Evolutionary conservation across 2,329 filamentous ascomycete genomes (phyloP).

Genomic region (Cladophialophora immunda): DNA sequence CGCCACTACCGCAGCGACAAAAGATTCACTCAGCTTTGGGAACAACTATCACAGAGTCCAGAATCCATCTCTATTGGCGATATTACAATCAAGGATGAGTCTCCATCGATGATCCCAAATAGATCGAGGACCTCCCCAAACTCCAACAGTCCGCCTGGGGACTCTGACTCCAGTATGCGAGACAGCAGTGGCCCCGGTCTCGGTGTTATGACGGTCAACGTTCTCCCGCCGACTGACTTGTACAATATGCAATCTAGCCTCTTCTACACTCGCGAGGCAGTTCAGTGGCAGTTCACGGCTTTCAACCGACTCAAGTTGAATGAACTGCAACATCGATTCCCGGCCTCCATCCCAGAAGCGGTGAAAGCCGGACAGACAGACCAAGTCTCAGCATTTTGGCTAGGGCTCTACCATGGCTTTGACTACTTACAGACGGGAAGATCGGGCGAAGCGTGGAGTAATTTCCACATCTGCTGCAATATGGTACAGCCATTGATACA

Average conservation of each 20-base stretch:
- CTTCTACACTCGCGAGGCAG: slow-evolving; percentile 29
- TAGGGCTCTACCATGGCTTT: slow-evolving; percentile 29
- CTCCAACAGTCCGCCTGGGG: slow-evolving; percentile 11
- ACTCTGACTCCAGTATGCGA: background rate
- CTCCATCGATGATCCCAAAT: slow-evolving; percentile 18
- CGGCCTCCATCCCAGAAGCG: slow-evolving; percentile 22
- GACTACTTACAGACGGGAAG: slow-evolving; percentile 22
- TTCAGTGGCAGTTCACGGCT: slow-evolving; percentile 32
- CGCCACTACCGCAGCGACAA: slow-evolving; percentile 35
- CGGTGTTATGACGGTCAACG: slow-evolving; percentile 4
- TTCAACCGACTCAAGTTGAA: slow-evolving; percentile 30
- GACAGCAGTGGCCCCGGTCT: background rate
- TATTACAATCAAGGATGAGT: slow-evolving; percentile 23
- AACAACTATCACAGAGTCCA: slow-evolving; percentile 31
- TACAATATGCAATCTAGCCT: slow-evolving; percentile 23
- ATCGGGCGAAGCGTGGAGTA: slow-evolving; percentile 23
- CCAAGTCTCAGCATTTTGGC: slow-evolving; percentile 35
- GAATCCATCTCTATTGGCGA: slow-evolving; percentile 22
- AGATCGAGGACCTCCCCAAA: slow-evolving; percentile 2
- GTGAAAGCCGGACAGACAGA: slow-evolving; percentile 29
- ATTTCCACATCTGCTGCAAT: slow-evolving; percentile 28
- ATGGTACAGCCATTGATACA: slow-evolving; percentile 32
- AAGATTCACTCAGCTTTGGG: slow-evolving; percentile 27
- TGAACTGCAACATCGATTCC: slow-evolving; percentile 30
- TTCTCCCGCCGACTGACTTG: slow-evolving; percentile 26